phyloP scores from a whole-genome alignment of 164 flowering plant genomes.

The Aristolochia californica region DNA sequence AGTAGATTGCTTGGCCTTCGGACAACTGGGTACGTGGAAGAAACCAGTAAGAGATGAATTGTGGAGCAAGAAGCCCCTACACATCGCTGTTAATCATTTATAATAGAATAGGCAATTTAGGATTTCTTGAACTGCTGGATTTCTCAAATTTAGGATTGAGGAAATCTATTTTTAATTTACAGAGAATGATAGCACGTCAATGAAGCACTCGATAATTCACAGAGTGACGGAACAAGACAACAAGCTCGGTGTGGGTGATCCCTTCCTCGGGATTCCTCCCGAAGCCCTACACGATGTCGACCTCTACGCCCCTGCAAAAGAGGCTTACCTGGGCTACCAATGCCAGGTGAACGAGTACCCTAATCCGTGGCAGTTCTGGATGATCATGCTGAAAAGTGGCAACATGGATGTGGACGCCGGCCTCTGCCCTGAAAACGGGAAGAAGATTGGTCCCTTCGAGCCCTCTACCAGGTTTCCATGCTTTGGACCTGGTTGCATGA shows the following conservation, averaged over 20 bases:
- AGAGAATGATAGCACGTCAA: background rate
- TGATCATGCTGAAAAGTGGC: constrained; percentile 70
- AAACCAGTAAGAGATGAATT: too few species aligned
- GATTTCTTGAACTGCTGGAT: too few species aligned
- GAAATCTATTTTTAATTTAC: too few species aligned
- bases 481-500: constrained; percentile 70
- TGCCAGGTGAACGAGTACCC: constrained; percentile 40
- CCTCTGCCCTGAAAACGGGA: constrained; percentile 52
- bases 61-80: too few species aligned
- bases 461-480: constrained; percentile 49
- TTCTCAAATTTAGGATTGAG: too few species aligned
- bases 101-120: too few species aligned
- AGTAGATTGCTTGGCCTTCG: too few species aligned
- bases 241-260: constrained; percentile 35
- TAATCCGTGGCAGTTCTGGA: constrained; percentile 75
- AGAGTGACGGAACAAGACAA: constrained; percentile 49
- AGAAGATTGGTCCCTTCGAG: constrained; percentile 27
- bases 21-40: too few species aligned
- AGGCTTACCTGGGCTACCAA: constrained; percentile 39
- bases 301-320: constrained; percentile 52
- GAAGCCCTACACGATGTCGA: constrained; percentile 22
- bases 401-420: constrained; percentile 46
- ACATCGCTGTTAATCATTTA: too few species aligned
- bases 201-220: constrained; percentile 17
- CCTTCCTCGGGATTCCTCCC: constrained; percentile 23